These are phyloP conservation scores for Rhizopogon salebrosus DNA, from an alignment of 768 basidiomycete genomes.

Conservation along the genomic window DNA sequence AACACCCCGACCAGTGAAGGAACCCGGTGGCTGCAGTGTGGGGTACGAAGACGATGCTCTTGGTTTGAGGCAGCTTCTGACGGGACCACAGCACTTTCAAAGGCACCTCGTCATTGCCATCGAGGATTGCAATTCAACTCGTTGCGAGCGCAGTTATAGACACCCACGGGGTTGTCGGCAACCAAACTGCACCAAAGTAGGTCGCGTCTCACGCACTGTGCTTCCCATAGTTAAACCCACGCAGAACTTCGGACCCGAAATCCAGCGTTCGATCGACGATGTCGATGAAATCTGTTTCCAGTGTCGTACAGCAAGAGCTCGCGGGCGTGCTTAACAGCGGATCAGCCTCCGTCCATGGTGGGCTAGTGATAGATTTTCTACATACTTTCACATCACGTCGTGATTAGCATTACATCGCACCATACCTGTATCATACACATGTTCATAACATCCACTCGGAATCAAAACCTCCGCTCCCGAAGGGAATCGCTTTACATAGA, in stretches of 20 bases:
- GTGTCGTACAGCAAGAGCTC: constrained; percentile 55
- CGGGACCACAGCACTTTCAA: constrained; percentile 61
- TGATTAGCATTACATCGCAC: constrained; percentile 18
- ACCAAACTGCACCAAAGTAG: constrained; percentile 52
- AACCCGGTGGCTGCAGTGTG: constrained; percentile 69
- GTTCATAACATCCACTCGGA: constrained; percentile 14
- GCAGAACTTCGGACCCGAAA: constrained; percentile 64
- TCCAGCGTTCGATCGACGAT: constrained; percentile 63
- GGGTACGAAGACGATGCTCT: constrained; percentile 37
- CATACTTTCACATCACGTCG: constrained; percentile 1
- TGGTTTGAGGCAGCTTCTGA: constrained; percentile 11
- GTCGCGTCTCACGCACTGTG: constrained; percentile 20
- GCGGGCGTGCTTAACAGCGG: constrained; percentile 17
- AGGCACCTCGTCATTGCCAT: constrained; percentile 70
- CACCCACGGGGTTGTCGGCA: constrained; percentile 55
- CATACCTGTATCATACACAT: constrained; percentile 22
- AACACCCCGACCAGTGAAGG: constrained; percentile 49
- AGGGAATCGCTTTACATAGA: neutral
- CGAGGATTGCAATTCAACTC: constrained; percentile 63
- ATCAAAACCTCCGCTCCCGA: constrained; percentile 6
- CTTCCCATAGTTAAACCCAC: constrained; percentile 1
- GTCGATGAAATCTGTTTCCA: constrained; percentile 70
- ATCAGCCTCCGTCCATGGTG: neutral
- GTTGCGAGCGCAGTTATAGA: constrained; percentile 58
- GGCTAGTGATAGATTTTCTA: neutral